Percentiles rank a stretch among this genome's conserved stretches.
phyloP scores from a whole-genome alignment of 2,329 filamentous ascomycete species.

The Nemania diffusa region DNA sequence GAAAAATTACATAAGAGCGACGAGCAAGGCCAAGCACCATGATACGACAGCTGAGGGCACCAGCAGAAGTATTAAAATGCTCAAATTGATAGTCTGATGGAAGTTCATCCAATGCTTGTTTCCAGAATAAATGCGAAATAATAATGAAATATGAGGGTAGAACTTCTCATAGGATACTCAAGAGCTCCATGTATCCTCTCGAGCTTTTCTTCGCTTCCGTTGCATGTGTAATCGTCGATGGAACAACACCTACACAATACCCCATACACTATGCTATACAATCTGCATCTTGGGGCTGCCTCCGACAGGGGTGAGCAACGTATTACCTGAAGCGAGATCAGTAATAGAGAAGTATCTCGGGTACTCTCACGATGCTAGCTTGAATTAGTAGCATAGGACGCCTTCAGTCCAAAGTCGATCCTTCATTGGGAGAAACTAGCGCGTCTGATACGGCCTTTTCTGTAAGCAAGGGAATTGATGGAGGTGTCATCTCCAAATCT shows the following conservation, averaged over 20 bases:
- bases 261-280: not conserved
- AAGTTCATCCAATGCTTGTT: not conserved
- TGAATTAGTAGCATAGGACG: not conserved
- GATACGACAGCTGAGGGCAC: not conserved
- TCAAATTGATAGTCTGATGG: not conserved
- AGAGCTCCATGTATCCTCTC: not conserved
- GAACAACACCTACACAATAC: not conserved
- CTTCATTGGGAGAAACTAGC: not conserved
- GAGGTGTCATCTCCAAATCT: constrained; percentile 38
- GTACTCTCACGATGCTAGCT: not conserved
- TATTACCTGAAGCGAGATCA: constrained; percentile 1
- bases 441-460: not conserved
- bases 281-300: not conserved
- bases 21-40: not conserved
- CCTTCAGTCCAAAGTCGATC: not conserved
- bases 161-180: not conserved
- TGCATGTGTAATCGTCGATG: not conserved
- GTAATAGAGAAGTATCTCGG: constrained; percentile 3
- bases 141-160: constrained; percentile 1
- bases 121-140: constrained; percentile 10
- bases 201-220: not conserved
- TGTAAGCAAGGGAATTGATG: constrained; percentile 16
- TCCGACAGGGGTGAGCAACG: not conserved
- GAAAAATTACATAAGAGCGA: not conserved
- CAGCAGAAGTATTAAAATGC: constrained; percentile 22